Percentiles rank a stretch among this genome's conserved stretches.
phyloP scores from a whole-genome alignment of 139 green algal species.

The Coelastrella sp. region DNA sequence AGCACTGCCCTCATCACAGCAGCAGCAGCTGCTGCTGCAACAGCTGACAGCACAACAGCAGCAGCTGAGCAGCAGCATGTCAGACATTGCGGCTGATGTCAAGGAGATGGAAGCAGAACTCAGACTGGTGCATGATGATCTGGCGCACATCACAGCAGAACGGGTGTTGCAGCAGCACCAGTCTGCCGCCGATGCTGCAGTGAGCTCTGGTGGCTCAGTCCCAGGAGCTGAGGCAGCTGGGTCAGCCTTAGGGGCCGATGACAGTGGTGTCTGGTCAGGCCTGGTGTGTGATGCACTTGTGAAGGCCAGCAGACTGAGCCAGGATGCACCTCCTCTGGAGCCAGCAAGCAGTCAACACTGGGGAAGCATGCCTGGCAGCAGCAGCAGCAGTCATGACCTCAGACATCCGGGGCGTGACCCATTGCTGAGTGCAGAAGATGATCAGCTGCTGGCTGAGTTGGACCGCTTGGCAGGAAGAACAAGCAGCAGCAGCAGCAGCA shows the following conservation, averaged over 20 bases:
- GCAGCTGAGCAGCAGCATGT: slow-evolving; percentile 1
- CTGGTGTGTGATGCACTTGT: not conserved
- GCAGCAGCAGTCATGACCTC: too few relatives aligned
- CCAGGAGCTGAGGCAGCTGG: not conserved
- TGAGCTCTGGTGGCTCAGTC: not conserved
- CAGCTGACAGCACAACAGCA: not conserved
- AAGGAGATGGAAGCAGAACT: not conserved
- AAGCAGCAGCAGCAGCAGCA: slow-evolving; percentile 37
- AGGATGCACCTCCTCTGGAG: too few relatives aligned
- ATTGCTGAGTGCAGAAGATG: not conserved
- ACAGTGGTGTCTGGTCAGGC: not conserved
- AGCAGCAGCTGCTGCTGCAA: slow-evolving; percentile 17
- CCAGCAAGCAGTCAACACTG: too few relatives aligned
- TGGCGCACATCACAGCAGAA: slow-evolving; percentile 2
- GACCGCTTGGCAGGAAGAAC: not conserved
- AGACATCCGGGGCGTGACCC: not conserved
- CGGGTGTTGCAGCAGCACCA: not conserved
- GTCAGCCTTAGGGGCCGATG: not conserved
- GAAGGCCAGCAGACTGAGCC: not conserved
- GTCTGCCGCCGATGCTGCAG: not conserved
- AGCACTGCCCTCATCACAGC: not conserved
- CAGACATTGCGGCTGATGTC: not conserved
- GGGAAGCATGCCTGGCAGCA: too few relatives aligned
- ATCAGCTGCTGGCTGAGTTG: not conserved
- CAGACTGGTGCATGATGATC: not conserved